These are phyloP conservation scores for Microdochium trichocladiopsis DNA, from an alignment of 2,329 filamentous ascomycete species.

Conservation along the genomic window DNA sequence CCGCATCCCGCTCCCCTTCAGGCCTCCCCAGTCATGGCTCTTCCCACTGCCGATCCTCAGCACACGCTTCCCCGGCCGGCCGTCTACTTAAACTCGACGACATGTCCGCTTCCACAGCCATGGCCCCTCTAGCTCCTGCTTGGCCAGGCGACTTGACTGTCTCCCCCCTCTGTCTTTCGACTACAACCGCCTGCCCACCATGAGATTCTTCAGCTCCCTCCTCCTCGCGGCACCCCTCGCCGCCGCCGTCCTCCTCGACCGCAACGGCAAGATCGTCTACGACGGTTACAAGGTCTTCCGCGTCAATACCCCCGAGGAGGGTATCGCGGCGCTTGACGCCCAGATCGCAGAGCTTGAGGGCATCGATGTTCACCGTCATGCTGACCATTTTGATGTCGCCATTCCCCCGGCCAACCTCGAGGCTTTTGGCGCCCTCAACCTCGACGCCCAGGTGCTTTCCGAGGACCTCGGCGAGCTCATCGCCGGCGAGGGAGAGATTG, in stretches of 20 bases:
- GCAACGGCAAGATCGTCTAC: slow-evolving; percentile 16
- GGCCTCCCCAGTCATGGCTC: too few species aligned
- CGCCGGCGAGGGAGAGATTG: slow-evolving; percentile 16
- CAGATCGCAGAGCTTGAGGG: slow-evolving; percentile 10
- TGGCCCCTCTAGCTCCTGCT: not conserved
- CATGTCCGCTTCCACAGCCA: not conserved
- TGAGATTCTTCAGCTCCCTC: not conserved
- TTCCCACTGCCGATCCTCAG: too few species aligned
- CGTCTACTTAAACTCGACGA: not conserved
- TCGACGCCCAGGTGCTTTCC: slow-evolving; percentile 16
- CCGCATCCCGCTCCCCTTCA: too few species aligned
- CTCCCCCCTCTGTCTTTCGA: not conserved
- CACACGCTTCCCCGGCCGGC: not conserved
- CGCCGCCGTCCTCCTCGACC: slow-evolving; percentile 3
- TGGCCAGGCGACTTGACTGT: not conserved
- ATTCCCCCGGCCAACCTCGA: slow-evolving; percentile 18
- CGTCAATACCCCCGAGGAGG: slow-evolving; percentile 9
- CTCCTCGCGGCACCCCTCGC: slow-evolving; percentile 4
- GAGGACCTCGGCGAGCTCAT: slow-evolving; percentile 19
- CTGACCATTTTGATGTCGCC: slow-evolving; percentile 20
- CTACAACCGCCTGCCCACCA: not conserved
- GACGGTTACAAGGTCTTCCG: slow-evolving; percentile 24
- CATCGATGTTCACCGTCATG: slow-evolving; percentile 15
- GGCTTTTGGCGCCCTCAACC: slow-evolving; percentile 16
- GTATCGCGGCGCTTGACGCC: slow-evolving; percentile 8